Percentiles rank a stretch among this genome's conserved stretches.
phyloP scores from a whole-genome alignment of 805 yeast species.

The Grigorovia humatica region DNA sequence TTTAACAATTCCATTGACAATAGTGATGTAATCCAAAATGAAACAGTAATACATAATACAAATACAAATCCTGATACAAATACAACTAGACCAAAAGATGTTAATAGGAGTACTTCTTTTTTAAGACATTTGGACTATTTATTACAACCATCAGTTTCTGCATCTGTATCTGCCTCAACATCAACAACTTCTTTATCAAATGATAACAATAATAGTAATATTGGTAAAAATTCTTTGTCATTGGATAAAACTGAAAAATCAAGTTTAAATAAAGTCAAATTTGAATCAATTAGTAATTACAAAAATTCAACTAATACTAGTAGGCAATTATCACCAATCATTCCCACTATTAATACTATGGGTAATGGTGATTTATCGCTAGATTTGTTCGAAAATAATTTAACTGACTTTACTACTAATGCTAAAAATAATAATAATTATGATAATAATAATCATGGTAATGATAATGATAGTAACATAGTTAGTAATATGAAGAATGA shows the following conservation, averaged over 20 bases:
- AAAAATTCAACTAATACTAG: conserved; percentile 8
- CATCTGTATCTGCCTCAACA: not conserved
- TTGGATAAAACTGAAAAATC: conserved; percentile 1
- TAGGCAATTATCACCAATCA: conserved; percentile 9
- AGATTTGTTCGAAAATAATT: conserved; percentile 21
- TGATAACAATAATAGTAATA: not conserved
- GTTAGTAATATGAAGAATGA: not conserved
- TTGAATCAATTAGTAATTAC: conserved; percentile 27
- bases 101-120: conserved; percentile 22
- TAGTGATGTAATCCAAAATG: conserved; percentile 6
- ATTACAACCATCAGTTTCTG: conserved; percentile 7
- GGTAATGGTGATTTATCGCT: conserved; percentile 46
- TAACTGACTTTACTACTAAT: not conserved
- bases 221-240: not conserved
- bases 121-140: conserved; percentile 31
- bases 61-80: not conserved
- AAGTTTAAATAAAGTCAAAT: conserved; percentile 18
- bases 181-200: not conserved
- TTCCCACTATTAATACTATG: conserved; percentile 41
- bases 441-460: too few species aligned
- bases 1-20: not conserved
- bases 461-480: not conserved
- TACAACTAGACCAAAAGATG: not conserved
- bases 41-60: conserved; percentile 10
- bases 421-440: not conserved